Conservation (phyloP, 1,139 yeast genomes). For the Kodamaea derodonti region DNA sequence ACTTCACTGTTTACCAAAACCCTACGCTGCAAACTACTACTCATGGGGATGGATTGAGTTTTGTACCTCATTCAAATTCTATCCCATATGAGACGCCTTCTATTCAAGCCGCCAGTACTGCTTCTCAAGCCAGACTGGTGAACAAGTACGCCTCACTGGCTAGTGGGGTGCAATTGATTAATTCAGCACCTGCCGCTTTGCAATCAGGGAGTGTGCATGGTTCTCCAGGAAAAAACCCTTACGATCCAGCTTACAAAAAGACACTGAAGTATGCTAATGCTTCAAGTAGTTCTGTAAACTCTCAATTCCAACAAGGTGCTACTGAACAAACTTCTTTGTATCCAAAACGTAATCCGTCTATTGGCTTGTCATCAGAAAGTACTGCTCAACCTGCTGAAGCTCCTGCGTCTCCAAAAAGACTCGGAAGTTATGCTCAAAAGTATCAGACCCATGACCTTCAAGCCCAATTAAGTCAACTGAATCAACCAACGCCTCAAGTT, state of each 20-base stretch:
- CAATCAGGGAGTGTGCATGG: too few species aligned
- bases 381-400: background rate
- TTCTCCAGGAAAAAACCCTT: too few species aligned
- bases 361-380: background rate
- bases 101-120: slow-evolving; percentile 7
- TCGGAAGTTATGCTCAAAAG: too few species aligned
- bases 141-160: background rate
- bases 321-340: background rate
- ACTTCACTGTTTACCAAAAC: slow-evolving; percentile 24
- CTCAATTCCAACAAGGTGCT: slow-evolving; percentile 5
- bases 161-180: background rate
- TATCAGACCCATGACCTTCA: too few species aligned
- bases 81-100: slow-evolving; percentile 15
- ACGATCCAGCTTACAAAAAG: background rate
- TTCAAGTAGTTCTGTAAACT: background rate
- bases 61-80: slow-evolving; percentile 17
- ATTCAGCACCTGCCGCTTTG: background rate
- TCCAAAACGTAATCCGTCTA: background rate
- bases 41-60: slow-evolving; percentile 22
- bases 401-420: too few species aligned
- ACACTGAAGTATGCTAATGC: background rate
- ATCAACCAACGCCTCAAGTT: background rate
- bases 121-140: slow-evolving; percentile 11
- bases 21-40: background rate
- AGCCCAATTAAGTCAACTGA: slow-evolving; percentile 4